Percentiles rank a stretch among this genome's conserved stretches.
phyloP scores from a whole-genome alignment of 352 stramenopile genomes.

The Saprolegnia parasitica region DNA sequence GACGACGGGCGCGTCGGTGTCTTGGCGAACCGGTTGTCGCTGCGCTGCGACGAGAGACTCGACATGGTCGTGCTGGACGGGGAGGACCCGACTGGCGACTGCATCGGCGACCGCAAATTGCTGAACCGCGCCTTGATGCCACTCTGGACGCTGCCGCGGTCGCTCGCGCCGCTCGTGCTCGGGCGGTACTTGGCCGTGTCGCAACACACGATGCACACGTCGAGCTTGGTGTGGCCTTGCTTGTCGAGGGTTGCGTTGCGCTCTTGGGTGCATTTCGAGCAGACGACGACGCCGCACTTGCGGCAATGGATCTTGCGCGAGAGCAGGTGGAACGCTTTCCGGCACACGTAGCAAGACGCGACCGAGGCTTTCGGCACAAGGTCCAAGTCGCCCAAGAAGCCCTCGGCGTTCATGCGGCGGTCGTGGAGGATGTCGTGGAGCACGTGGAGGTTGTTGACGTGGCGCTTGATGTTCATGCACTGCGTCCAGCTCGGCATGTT shows the following conservation, averaged over 20 bases:
- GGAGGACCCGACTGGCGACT: neutral
- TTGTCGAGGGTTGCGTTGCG: conserved; percentile 16
- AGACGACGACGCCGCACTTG: conserved; percentile 73
- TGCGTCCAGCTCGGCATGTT: conserved; percentile 12
- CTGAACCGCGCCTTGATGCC: conserved; percentile 11
- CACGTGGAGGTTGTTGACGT: conserved; percentile 31
- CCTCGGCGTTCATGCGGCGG: conserved; percentile 12
- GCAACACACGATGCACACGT: conserved; percentile 14
- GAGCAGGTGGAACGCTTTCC: conserved; percentile 34
- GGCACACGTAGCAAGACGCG: conserved; percentile 21
- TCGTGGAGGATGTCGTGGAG: conserved; percentile 16
- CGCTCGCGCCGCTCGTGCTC: neutral
- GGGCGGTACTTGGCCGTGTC: conserved; percentile 15
- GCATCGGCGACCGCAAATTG: conserved; percentile 14
- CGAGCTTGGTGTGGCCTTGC: conserved; percentile 12
- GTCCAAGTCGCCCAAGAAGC: conserved; percentile 54
- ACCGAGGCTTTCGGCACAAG: conserved; percentile 73
- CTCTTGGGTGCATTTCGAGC: conserved; percentile 43
- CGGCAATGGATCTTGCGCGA: conserved; percentile 74
- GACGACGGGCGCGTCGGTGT: conserved; percentile 2
- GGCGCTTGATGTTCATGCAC: conserved; percentile 60
- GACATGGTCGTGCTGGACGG: conserved; percentile 9
- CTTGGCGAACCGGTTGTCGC: conserved; percentile 17
- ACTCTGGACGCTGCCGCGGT: conserved; percentile 10
- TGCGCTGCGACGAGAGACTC: conserved; percentile 12